Base-by-base conservation (phyloP, 805 yeast genomes). In the Hanseniaspora guilliermondii region DNA sequence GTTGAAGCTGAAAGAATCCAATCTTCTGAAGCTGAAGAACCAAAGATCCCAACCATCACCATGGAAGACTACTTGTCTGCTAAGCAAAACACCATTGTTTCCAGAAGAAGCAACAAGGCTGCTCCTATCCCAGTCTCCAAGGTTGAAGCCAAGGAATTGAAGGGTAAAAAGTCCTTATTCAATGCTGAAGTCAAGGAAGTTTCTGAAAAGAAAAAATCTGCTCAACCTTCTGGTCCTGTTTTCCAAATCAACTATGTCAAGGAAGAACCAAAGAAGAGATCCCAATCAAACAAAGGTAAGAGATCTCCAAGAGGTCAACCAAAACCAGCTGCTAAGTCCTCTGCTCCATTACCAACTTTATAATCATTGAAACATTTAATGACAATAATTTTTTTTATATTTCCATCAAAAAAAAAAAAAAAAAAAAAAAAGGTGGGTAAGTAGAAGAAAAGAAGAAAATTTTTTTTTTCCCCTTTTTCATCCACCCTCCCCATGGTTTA, bases 11-110 rank as follows among this genome's bases (percentile, higher is more conserved):
- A 82, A 37, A 38, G 36, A 38, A 6, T 14, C 66, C 71, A 65
- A 48, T 75, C 73, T 58, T 79, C 68, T 57, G 80, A 72, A 62
- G 68, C 67, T 57, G 67, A 62, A 42, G 73, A 66, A 59, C 76
- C 73, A 56, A 76, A 76, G 60, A 77, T 75, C 59, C 76, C 72
- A 58, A 73, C 73, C 64, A 81, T 80, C 75, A 83, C 96, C 57
- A 80, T 86, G 66, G 87, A 82, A 65, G 94, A 88, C 66, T 91
- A 85, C 83, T 79, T 87, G 70, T 81, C 81, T 64, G 87, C 83
- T 72, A 79, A 79, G 25, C 42, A 42, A 30, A 50, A 33, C 54
- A 35, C 47, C 25, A 30, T 50, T 42, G 45, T 50, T 32, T 50
- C 54, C 48, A 50, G 54, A 50, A 50, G 54, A 50, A 36, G 37